Evolutionary conservation across 1,284 basidiomycete genomes (phyloP).

Genomic region (Sanghuangporus baumii): DNA sequence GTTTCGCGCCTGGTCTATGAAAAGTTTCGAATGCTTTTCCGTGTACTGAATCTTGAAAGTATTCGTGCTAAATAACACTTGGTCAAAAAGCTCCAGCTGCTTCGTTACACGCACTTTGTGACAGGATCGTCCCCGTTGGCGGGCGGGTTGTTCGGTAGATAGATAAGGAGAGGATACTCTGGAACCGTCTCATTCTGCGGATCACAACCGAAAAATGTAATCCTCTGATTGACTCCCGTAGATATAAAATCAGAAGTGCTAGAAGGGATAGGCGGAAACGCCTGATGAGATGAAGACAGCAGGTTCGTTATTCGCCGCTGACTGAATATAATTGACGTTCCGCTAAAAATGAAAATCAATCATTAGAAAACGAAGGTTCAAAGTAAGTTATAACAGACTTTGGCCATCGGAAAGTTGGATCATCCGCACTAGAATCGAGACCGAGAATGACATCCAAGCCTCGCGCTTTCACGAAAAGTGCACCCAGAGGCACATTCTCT

Average conservation of each 20-base stretch:
- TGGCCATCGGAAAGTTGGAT: constrained; percentile 50
- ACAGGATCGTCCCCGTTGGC: constrained; percentile 49
- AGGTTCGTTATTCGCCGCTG: constrained; percentile 38
- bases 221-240: constrained; percentile 60
- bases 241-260: constrained; percentile 48
- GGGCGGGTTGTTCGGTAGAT: constrained; percentile 62
- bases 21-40: constrained; percentile 37
- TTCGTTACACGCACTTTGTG: constrained; percentile 43
- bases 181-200: constrained; percentile 38
- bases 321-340: constrained; percentile 39
- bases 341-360: constrained; percentile 33
- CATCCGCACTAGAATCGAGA: constrained; percentile 61
- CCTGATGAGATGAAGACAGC: constrained; percentile 49
- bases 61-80: constrained; percentile 32
- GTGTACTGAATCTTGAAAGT: constrained; percentile 50
- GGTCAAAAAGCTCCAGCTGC: background rate
- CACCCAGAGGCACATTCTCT: constrained; percentile 62
- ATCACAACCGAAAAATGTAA: constrained; percentile 76
- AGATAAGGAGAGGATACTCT: constrained; percentile 53
- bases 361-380: background rate
- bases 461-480: constrained; percentile 58
- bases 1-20: constrained; percentile 47
- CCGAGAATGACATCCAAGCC: constrained; percentile 65
- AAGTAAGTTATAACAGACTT: constrained; percentile 42
- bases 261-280: constrained; percentile 58